Base-by-base conservation (phyloP, 2,329 filamentous ascomycete genomes). In the Trichoderma atroviride region DNA sequence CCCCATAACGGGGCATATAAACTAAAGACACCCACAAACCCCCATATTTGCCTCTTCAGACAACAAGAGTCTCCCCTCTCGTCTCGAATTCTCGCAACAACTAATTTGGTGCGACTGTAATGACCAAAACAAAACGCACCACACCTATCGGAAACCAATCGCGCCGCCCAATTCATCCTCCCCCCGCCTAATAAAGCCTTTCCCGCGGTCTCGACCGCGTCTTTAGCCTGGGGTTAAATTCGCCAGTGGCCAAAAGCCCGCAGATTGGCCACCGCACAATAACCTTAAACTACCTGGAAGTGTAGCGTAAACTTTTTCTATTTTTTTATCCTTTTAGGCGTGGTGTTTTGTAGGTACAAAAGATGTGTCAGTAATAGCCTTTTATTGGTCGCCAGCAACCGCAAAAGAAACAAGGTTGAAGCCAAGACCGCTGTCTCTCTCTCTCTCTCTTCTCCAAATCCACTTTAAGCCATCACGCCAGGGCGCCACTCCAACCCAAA, bases 241-340 rank as follows among this genome's bases (percentile, higher is more conserved):
- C n/a, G 19, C n/a, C 6, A 58, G 14, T 16, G 56, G 33, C 56
- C 40, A 43, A 35, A 24, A 16, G n/a, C 57, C 22, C 16, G 13
- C n/a, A 43, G 22, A 43, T 19, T 14, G n/a, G 35, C 13, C n/a
- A 19, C 35, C 22, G 57, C 29, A 59, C 33, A 59, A 40, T 59
- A 59, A 59, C 57, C 57, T 59, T 59, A 59, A 59, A 33, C 37
- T 43, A 43, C 33, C 33, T 35, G 4, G 57, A 29, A 29, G 57
- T 9, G n/a, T 14, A 59, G 31, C n/a, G 31, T 33, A 55, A 4
- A 19, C n/a, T 56, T 22, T 35, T n/a, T 24, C 16, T 14, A 10
- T 22, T n/a, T 43, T 43, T 43, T 43, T 19, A 43, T 43, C 40
- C 6, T n/a, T 43, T 43, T 43, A 43, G 16, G 40, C 40, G 19